phyloP scores from a whole-genome alignment of 176 grass and related monocot species.

The Stipa capillata region DNA sequence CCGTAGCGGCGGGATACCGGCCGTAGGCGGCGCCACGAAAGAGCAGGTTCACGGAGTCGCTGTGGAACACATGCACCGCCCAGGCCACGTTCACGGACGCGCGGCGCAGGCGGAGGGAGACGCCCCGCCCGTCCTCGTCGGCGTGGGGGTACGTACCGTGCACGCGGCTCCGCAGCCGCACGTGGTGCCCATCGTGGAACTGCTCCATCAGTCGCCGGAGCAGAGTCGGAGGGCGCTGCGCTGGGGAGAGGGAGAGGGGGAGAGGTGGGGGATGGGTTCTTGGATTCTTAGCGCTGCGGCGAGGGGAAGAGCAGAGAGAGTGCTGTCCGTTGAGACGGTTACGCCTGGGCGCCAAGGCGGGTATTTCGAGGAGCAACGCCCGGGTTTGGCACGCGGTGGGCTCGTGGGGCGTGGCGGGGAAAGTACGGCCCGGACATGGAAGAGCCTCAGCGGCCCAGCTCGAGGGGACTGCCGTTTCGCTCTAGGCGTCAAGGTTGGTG shows the following conservation, averaged over 20 bases:
- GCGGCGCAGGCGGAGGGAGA: not conserved
- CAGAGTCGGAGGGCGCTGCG: not conserved
- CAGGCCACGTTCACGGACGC: not conserved
- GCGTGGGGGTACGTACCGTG: not conserved
- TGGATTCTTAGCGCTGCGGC: not conserved
- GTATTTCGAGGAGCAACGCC: not conserved
- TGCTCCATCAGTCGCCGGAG: not conserved
- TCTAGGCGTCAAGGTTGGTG: too few species aligned
- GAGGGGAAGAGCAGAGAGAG: not conserved
- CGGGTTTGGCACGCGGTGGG: not conserved
- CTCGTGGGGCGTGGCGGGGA: not conserved
- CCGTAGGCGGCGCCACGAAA: slow-evolving; percentile 18
- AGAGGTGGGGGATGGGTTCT: not conserved
- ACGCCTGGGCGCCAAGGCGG: not conserved
- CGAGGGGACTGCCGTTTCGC: too few species aligned
- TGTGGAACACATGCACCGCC: not conserved
- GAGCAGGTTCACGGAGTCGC: not conserved
- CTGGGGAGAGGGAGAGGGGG: not conserved
- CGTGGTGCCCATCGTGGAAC: not conserved
- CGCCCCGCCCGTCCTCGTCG: not conserved
- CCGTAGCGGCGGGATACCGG: not conserved
- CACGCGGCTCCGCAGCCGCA: slow-evolving; percentile 10
- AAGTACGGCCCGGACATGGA: too few species aligned
- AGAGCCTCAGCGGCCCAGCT: too few species aligned
- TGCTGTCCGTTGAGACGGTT: not conserved